Percentiles rank a stretch among this genome's conserved stretches.
These are phyloP conservation scores for Tetrapisispora fleetii DNA, from an alignment of 805 yeast genomes.

Conservation along the genomic window DNA sequence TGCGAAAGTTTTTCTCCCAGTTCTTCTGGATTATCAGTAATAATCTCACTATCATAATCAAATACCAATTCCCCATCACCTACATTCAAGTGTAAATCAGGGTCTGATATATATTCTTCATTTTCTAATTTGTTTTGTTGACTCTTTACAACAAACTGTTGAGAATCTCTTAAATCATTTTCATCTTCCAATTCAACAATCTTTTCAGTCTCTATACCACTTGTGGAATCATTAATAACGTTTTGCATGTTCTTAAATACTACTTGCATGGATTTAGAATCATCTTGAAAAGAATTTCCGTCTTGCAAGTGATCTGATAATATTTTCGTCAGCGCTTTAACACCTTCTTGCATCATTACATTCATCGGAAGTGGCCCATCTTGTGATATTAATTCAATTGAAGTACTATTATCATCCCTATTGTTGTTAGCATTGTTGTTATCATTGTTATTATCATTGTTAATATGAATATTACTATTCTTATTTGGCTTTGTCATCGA, in stretches of 20 bases:
- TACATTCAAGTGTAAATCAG: conserved; percentile 20
- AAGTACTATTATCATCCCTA: conserved; percentile 1
- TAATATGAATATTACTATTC: too few species aligned
- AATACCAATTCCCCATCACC: conserved; percentile 26
- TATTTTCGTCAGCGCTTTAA: conserved; percentile 25
- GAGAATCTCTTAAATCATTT: not conserved
- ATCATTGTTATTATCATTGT: too few species aligned
- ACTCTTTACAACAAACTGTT: not conserved
- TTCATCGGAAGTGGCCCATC: conserved; percentile 25
- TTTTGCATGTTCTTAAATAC: conserved; percentile 11
- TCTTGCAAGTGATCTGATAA: conserved; percentile 24
- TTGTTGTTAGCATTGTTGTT: too few species aligned
- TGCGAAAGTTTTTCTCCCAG: conserved; percentile 22
- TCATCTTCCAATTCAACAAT: not conserved
- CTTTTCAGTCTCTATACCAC: not conserved
- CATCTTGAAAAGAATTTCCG: conserved; percentile 10
- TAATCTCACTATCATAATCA: conserved; percentile 23
- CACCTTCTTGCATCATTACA: conserved; percentile 29
- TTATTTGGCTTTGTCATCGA: too few species aligned
- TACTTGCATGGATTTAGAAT: conserved; percentile 18
- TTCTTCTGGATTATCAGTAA: conserved; percentile 18
- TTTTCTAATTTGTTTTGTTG: not conserved
- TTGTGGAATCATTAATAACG: not conserved
- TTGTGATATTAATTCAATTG: conserved; percentile 19
- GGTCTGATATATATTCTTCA: conserved; percentile 8